Base-by-base conservation (phyloP, 345 rosid species). In the Eutrema heterophyllum region DNA sequence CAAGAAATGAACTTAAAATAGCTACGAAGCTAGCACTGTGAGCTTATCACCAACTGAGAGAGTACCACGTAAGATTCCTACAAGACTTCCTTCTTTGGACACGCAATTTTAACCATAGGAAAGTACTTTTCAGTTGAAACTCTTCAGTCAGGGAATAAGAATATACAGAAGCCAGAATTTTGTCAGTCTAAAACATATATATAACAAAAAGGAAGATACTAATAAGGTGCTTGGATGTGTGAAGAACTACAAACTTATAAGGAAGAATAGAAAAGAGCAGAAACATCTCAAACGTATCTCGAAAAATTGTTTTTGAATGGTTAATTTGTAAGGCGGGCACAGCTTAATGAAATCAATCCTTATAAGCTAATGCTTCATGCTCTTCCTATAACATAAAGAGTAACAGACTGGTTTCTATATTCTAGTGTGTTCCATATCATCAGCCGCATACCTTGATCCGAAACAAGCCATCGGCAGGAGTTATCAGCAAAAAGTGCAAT, bases 401-500 rank as follows among this genome's bases (percentile, higher is more conserved):
- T 33, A 72, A 3, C 44, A 51, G 5, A 33, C 48, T 56, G n/a
- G 2, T 12, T 4, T 49, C 51, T 16, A 35, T 55, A 18, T 55
- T 33, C 44, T 55, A 32, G 21, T 57, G 32, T 38, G 32, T 46
- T 48, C 13, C 30, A 38, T 27, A 71, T 51, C 35, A 71, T 40
- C 24, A 21, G 48, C 12, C 6, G 7, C 49, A 15, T 70, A 91
- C 99, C 99, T 91, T 94, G 99, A 83, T 94, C 97, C 7, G 93
- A 85, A 72, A 86, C 83, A 81, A 94, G 91, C 99, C 97, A 94
- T 9, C 99, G 81, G 43, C 86, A 87, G 5, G 99, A 94, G 78
- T 94, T 94, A 81, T 94, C 98, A 54, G 99, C 93, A 86, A 86
- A 94, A 68, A 94, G 89, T 50, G 93, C 86, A 75, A 94, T 50